These are phyloP conservation scores for Hyaloscypha variabilis DNA, from an alignment of 495 filamentous ascomycete genomes.

Conservation along the genomic window DNA sequence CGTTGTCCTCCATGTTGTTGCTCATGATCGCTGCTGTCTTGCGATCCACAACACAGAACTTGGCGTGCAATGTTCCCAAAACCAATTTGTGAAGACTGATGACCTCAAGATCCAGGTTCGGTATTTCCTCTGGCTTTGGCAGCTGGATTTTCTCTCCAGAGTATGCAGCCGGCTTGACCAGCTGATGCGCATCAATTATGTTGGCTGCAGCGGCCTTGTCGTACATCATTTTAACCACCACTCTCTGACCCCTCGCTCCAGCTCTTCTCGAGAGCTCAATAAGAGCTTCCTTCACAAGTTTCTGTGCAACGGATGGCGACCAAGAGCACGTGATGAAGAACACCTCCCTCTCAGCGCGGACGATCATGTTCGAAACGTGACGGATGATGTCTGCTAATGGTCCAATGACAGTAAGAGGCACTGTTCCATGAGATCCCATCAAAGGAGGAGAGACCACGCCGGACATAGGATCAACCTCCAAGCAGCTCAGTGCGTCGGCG, in stretches of 20 bases:
- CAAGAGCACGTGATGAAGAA: conserved; percentile 77
- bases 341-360: conserved; percentile 70
- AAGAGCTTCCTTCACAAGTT: conserved; percentile 67
- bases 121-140: conserved; percentile 63
- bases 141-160: conserved; percentile 58
- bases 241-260: conserved; percentile 55
- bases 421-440: conserved; percentile 67
- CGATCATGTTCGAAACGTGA: conserved; percentile 77
- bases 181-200: conserved; percentile 62
- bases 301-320: conserved; percentile 67
- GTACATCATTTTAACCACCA: conserved; percentile 75
- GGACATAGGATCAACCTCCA: conserved; percentile 55
- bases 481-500: conserved; percentile 62
- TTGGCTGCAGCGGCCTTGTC: conserved; percentile 70
- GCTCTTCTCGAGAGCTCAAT: conserved; percentile 67
- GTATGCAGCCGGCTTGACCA: conserved; percentile 59
- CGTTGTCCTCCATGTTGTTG: conserved; percentile 79
- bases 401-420: conserved; percentile 71
- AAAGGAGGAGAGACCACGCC: conserved; percentile 69
- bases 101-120: conserved; percentile 71
- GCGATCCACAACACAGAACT: conserved; percentile 77
- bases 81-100: conserved; percentile 74
- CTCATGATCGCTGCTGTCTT: conserved; percentile 68
- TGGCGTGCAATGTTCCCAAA: conserved; percentile 76
- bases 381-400: conserved; percentile 67